Percentiles rank a stretch among this genome's conserved stretches.
These are phyloP conservation scores for Herpetospermum pedunculosum DNA, from an alignment of 306 rosid genomes.

Conservation along the genomic window DNA sequence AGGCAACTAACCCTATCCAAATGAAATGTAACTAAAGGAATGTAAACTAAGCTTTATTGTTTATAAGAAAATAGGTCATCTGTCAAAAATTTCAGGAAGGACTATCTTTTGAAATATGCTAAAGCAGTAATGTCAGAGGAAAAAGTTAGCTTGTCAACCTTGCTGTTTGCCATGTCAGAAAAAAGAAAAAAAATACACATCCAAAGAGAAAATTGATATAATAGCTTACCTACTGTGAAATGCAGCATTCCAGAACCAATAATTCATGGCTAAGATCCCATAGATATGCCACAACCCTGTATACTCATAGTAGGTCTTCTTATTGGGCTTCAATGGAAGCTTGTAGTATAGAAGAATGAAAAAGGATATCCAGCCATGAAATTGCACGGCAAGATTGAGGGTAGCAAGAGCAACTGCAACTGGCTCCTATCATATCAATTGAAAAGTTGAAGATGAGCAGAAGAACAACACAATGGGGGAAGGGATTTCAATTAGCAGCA, in stretches of 20 bases:
- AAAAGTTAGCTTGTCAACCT: background rate
- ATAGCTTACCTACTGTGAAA: conserved; percentile 75
- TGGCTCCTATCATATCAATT: conserved; percentile 59
- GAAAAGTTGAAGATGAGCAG: background rate
- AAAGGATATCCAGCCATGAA: conserved; percentile 98
- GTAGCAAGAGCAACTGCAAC: conserved; percentile 81
- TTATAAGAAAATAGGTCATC: background rate
- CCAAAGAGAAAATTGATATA: background rate
- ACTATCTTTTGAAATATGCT: background rate
- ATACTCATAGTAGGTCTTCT: conserved; percentile 67
- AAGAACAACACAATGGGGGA: background rate
- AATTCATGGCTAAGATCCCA: conserved; percentile 74
- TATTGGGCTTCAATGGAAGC: conserved; percentile 55
- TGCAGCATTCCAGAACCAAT: conserved; percentile 91
- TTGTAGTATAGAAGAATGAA: conserved; percentile 85
- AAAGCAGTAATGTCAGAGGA: background rate
- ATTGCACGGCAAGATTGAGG: conserved; percentile 87
- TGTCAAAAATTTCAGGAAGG: background rate
- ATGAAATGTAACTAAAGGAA: background rate
- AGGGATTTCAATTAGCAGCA: background rate
- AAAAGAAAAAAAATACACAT: too few species aligned
- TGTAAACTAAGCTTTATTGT: background rate
- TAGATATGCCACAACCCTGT: conserved; percentile 91
- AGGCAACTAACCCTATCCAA: background rate
- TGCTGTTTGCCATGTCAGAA: background rate